Percentiles rank a stretch among this genome's conserved stretches.
Evolutionary conservation across 2,329 filamentous ascomycete genomes (phyloP).

Genomic region (Cladosporium sp.): DNA sequence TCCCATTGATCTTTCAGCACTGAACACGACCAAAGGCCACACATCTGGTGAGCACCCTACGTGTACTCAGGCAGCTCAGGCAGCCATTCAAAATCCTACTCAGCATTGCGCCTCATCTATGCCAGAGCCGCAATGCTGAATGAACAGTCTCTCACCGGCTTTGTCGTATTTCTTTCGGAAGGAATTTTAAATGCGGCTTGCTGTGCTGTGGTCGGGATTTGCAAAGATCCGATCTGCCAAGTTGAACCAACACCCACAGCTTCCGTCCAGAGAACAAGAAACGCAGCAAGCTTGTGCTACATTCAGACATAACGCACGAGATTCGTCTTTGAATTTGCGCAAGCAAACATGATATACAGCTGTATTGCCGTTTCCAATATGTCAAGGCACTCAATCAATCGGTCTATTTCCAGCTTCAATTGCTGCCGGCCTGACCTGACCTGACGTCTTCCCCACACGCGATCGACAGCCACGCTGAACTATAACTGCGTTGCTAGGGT

Average conservation of each 20-base stretch:
- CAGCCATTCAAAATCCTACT: background rate
- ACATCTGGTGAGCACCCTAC: background rate
- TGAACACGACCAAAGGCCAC: background rate
- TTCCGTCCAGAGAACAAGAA: background rate
- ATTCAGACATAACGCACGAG: background rate
- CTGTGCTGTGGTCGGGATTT: background rate
- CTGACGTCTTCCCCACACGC: background rate
- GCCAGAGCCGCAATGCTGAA: background rate
- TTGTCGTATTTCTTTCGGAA: background rate
- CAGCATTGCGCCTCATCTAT: background rate
- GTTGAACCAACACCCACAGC: background rate
- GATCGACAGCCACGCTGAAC: background rate
- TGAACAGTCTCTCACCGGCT: background rate
- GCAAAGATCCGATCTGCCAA: background rate
- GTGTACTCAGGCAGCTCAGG: background rate
- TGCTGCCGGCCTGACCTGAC: constrained; percentile 2
- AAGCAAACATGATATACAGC: background rate
- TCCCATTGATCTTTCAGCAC: background rate
- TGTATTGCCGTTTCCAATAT: background rate
- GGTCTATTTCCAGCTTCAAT: background rate
- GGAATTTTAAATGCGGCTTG: background rate
- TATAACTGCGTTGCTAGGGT: constrained; percentile 4
- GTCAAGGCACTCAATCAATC: background rate
- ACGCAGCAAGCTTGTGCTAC: background rate
- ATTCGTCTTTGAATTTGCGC: background rate